Conservation (phyloP, 2,329 filamentous ascomycete genomes). For the Colletotrichum sidae region DNA sequence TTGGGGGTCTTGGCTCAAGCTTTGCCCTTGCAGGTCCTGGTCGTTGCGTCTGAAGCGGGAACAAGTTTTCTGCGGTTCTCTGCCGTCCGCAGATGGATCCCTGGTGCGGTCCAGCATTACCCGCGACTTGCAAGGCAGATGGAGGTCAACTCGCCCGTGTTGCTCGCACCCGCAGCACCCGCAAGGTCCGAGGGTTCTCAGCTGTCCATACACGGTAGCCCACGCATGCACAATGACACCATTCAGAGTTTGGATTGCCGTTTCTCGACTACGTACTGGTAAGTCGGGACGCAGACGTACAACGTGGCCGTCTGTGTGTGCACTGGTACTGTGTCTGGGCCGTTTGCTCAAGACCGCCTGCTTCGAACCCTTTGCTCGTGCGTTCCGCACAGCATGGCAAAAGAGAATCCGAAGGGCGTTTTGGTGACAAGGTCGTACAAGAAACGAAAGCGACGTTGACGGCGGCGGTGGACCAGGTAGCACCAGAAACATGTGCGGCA, state of each 20-base stretch:
- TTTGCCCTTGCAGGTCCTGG: constrained; percentile 27
- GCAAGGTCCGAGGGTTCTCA: constrained; percentile 14
- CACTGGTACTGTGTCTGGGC: neutral
- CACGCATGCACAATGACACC: constrained; percentile 3
- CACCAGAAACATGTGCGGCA: constrained; percentile 13
- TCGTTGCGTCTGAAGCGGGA: constrained; percentile 20
- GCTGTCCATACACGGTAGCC: constrained; percentile 1
- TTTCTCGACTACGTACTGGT: constrained; percentile 10
- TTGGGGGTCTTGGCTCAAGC: constrained; percentile 30
- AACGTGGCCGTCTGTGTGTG: constrained; percentile 6
- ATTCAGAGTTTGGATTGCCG: constrained; percentile 19
- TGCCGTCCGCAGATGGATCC: constrained; percentile 1
- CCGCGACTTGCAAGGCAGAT: neutral
- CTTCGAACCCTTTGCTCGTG: too few species aligned
- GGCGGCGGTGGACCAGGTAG: neutral
- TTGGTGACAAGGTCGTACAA: neutral
- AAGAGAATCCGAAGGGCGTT: constrained; percentile 8
- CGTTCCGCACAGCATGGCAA: neutral
- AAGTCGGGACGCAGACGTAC: neutral
- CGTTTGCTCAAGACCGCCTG: too few species aligned
- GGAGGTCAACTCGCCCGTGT: too few species aligned
- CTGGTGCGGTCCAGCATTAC: neutral
- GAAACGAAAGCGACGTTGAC: neutral
- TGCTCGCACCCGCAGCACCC: neutral
- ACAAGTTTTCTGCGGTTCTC: constrained; percentile 12